These are phyloP conservation scores for Lepidium didymum DNA, from an alignment of 345 rosid species.

Conservation along the genomic window DNA sequence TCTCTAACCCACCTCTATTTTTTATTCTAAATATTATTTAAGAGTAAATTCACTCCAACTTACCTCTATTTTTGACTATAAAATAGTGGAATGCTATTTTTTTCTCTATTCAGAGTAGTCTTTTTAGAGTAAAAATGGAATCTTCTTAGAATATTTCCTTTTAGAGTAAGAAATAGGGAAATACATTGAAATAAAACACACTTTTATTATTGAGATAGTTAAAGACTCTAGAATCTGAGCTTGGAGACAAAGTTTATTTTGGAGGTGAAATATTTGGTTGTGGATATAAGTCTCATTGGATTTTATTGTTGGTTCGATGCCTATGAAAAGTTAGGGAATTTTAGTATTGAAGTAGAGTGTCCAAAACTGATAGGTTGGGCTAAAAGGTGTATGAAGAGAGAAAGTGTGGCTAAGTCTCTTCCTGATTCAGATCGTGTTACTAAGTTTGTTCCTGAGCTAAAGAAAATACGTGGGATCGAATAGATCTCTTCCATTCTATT, in stretches of 20 bases:
- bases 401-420: constrained; percentile 19
- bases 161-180: too few relatives aligned
- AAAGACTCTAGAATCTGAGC: constrained; percentile 1
- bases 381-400: constrained; percentile 30
- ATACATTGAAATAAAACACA: too few relatives aligned
- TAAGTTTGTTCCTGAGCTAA: not conserved
- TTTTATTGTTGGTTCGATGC: constrained; percentile 22
- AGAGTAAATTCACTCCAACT: too few relatives aligned
- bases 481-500: too few relatives aligned
- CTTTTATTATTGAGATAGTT: too few relatives aligned
- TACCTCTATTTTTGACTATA: too few relatives aligned
- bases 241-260: constrained; percentile 14
- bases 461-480: not conserved
- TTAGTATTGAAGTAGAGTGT: constrained; percentile 24
- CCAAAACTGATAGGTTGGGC: constrained; percentile 32
- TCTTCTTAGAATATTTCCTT: too few relatives aligned
- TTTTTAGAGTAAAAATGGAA: too few relatives aligned
- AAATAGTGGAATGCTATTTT: too few relatives aligned
- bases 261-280: constrained; percentile 5
- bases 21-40: too few relatives aligned
- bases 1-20: too few relatives aligned
- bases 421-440: not conserved
- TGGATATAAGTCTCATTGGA: constrained; percentile 15
- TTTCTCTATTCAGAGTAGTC: too few relatives aligned
- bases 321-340: constrained; percentile 27